Conservation (phyloP, 768 basidiomycete genomes). For the Tylopilus vinaceipallidus region DNA sequence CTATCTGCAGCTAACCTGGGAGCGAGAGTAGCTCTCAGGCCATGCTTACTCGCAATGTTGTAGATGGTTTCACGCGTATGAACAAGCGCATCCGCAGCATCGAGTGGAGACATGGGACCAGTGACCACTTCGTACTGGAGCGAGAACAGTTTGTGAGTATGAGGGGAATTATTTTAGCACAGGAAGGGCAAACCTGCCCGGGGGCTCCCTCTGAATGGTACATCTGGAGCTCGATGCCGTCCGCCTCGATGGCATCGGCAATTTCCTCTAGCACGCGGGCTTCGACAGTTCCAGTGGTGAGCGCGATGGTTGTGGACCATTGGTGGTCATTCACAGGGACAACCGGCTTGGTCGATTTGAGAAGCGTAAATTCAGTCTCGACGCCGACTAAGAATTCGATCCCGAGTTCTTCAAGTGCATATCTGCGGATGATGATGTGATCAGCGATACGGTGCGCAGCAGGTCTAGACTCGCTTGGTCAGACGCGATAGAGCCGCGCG, state of each 20-base stretch:
- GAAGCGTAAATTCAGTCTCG: constrained; percentile 69
- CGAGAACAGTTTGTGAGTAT: neutral
- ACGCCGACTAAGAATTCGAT: constrained; percentile 62
- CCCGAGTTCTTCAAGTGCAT: constrained; percentile 32
- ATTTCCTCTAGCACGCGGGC: constrained; percentile 56
- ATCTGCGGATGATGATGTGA: constrained; percentile 17
- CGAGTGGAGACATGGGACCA: constrained; percentile 61
- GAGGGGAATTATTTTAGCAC: neutral
- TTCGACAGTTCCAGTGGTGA: constrained; percentile 46
- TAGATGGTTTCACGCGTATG: constrained; percentile 66
- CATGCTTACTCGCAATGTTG: constrained; percentile 65
- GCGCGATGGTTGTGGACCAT: constrained; percentile 41
- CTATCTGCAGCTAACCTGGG: constrained; percentile 49
- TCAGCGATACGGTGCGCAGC: neutral
- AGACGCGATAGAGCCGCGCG: constrained; percentile 52
- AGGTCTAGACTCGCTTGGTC: constrained; percentile 39
- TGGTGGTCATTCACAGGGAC: constrained; percentile 45
- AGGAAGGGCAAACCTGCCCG: constrained; percentile 49
- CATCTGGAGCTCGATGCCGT: constrained; percentile 63
- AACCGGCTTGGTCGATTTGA: constrained; percentile 48
- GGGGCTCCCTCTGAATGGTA: constrained; percentile 70
- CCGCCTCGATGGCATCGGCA: constrained; percentile 42
- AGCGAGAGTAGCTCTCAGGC: constrained; percentile 62
- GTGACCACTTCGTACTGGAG: constrained; percentile 65
- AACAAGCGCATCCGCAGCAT: constrained; percentile 66